Evolutionary conservation across 2,329 filamentous ascomycete genomes (phyloP), one percentile per base, ranked within the genome.

Genomic region (Cladosporium velox): DNA sequence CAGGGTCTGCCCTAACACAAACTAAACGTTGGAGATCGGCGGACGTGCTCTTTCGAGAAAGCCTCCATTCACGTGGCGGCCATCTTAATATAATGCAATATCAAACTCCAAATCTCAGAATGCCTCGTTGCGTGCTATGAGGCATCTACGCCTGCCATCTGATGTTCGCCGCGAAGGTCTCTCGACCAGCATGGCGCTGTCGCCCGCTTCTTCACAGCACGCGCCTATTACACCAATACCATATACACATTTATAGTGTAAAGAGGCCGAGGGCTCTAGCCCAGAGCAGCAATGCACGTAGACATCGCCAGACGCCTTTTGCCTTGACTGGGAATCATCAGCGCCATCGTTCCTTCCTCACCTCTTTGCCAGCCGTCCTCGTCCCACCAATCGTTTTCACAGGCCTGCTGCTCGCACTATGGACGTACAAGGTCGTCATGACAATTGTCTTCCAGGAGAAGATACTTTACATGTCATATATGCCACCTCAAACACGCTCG

Each of bases 381-480:
- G 78, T 90, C 3, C 88, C 90, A 8, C 91, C 91, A 0, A 73
- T 85, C 7, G 80, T 91, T 52, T 93, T 92, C 73, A 76, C 81
- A 15, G 87, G 89, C 1, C 81, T 93, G 41, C 81, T 91, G 4
- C 72, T 91, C 21, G 83, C 83, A 3, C 80, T 93, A 15, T 93
- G 84, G 84, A 76, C 79, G 1, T 85, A 84, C 77, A 86, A 87
- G 77, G 92, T 90, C 73, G 77, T 87, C 63, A 91, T 92, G 87
- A 87, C 93, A 79, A 82, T 94, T 32, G 71, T 90, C 4, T 90
- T 93, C 74, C 91, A 93, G 78, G 91, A 93, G 73, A 89, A 90
- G 74, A 91, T 93, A 74, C 90, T 93, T 67, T 93, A 93, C 78
- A 92, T 92, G 81, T 90, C 91, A 0, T 90, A 89, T 55, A 78